Evolutionary conservation across 2,329 filamentous ascomycete genomes (phyloP).

Genomic region (Fusarium chuoi): DNA sequence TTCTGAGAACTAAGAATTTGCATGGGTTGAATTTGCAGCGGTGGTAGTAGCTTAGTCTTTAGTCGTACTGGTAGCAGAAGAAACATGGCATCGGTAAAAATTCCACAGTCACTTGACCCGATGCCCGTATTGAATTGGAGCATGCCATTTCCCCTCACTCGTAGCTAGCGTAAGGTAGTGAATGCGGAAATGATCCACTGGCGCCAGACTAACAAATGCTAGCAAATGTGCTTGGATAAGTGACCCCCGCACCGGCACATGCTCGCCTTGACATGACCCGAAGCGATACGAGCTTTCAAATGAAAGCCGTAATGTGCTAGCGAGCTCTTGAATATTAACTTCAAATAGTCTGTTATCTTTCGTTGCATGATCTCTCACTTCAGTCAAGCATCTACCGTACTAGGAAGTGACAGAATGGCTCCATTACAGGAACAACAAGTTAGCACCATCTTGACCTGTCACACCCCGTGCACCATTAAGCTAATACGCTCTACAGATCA

Average conservation of each 20-base stretch:
- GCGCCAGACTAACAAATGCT: neutral
- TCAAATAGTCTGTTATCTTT: too few species aligned
- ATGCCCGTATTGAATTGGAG: neutral
- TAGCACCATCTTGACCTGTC: too few species aligned
- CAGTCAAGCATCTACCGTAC: fast-evolving
- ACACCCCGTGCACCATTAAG: fast-evolving
- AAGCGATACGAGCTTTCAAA: neutral
- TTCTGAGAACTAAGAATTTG: too few species aligned
- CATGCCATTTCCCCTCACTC: neutral
- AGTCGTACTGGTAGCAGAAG: neutral
- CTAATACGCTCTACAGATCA: neutral
- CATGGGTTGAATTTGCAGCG: fast-evolving
- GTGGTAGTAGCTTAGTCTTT: neutral
- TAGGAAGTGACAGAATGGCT: neutral
- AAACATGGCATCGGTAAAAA: neutral
- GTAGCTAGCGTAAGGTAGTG: neutral
- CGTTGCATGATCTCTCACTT: fast-evolving
- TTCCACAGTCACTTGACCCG: fast-evolving
- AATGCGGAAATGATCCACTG: neutral
- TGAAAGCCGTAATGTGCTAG: neutral
- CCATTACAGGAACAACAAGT: neutral
- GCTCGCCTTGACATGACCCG: neutral
- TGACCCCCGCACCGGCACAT: neutral
- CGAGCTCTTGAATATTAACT: fast-evolving
- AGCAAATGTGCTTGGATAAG: neutral